Evolutionary conservation across 768 basidiomycete genomes (phyloP).

Genomic region (Roridomyces roridus): DNA sequence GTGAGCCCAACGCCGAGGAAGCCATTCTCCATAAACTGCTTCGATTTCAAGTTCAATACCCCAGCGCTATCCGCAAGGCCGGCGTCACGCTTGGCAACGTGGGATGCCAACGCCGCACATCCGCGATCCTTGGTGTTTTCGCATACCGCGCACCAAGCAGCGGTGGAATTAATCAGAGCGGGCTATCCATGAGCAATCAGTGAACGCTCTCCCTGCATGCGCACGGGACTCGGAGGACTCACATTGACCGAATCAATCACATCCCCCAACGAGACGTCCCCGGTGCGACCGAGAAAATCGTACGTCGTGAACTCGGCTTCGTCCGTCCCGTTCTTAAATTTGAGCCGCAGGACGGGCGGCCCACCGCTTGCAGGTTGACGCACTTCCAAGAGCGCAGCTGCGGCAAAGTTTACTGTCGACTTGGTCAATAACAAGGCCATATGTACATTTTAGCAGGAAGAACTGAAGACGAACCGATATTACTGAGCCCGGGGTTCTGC

Average conservation of each 20-base stretch:
- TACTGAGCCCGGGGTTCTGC: constrained; percentile 44
- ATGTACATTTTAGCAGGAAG: constrained; percentile 7
- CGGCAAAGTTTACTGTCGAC: constrained; percentile 45
- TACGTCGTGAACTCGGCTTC: constrained; percentile 12
- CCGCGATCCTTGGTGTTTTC: constrained; percentile 45
- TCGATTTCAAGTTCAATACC: no score
- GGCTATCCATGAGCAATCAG: no score
- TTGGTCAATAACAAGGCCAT: constrained; percentile 18
- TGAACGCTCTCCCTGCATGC: no score
- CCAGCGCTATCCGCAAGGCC: background rate
- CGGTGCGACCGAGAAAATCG: constrained; percentile 39
- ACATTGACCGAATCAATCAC: constrained; percentile 45
- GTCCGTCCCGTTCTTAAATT: constrained; percentile 56
- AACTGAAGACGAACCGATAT: constrained; percentile 35
- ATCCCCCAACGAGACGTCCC: constrained; percentile 39
- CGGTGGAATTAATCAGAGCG: constrained; percentile 46
- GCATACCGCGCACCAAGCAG: constrained; percentile 54
- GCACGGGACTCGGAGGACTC: constrained; percentile 20
- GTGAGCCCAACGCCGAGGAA: no score
- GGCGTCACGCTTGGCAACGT: no score
- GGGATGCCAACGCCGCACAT: constrained; percentile 27
- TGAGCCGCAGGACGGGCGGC: constrained; percentile 46
- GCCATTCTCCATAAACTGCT: no score
- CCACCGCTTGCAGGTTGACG: constrained; percentile 32
- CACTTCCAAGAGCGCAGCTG: constrained; percentile 48